These are phyloP conservation scores for Torulaspora microellipsoides DNA, from an alignment of 805 yeast species.

Conservation along the genomic window DNA sequence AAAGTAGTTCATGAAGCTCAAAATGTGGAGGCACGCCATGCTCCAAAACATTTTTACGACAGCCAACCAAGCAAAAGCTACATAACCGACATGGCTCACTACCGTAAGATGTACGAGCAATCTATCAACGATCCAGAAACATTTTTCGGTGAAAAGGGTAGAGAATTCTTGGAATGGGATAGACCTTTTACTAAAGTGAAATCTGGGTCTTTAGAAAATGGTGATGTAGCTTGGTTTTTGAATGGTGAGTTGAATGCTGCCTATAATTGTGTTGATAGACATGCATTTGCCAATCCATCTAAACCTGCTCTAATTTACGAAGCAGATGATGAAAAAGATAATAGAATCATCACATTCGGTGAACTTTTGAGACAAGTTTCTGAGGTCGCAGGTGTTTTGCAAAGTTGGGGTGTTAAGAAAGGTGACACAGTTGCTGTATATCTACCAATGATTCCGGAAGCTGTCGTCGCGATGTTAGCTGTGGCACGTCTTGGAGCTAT, in stretches of 20 bases:
- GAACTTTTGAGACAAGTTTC: conserved; percentile 82
- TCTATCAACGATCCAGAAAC: conserved; percentile 77
- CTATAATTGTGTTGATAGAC: conserved; percentile 93
- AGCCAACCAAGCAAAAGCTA: conserved; percentile 43
- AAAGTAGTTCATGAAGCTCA: conserved; percentile 41
- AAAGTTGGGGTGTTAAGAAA: conserved; percentile 79
- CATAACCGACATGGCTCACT: conserved; percentile 60
- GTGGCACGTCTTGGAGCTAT: conserved; percentile 91
- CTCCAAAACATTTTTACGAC: conserved; percentile 39
- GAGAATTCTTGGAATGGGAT: conserved; percentile 71
- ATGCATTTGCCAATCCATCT: conserved; percentile 82
- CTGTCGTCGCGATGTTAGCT: conserved; percentile 89
- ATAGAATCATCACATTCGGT: conserved; percentile 72
- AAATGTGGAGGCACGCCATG: conserved; percentile 31
- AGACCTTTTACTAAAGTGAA: conserved; percentile 49
- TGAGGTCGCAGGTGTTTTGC: conserved; percentile 78
- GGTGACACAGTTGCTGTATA: conserved; percentile 97
- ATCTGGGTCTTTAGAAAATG: conserved; percentile 62
- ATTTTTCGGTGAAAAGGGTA: conserved; percentile 79
- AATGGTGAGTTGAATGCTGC: conserved; percentile 91
- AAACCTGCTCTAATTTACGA: conserved; percentile 85
- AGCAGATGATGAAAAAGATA: conserved; percentile 83
- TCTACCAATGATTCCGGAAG: conserved; percentile 97
- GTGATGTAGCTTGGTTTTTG: conserved; percentile 89
- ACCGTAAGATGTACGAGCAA: conserved; percentile 65